These are phyloP conservation scores for Gloeopeniophorella convolvens DNA, from an alignment of 768 basidiomycete species.

Conservation along the genomic window DNA sequence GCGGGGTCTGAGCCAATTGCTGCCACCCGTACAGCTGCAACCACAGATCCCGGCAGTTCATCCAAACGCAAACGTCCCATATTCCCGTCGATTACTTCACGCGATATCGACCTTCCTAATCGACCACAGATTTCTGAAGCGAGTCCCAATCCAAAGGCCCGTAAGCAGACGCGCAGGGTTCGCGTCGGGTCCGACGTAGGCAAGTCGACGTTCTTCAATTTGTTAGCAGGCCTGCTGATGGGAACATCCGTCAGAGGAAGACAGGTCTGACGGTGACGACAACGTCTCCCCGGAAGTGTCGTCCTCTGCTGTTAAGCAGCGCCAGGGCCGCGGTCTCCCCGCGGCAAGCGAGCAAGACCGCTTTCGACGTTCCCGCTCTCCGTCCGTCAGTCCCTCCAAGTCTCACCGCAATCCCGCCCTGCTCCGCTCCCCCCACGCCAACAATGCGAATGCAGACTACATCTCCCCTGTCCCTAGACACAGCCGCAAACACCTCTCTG, in stretches of 20 bases:
- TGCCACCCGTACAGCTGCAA: conserved; percentile 1
- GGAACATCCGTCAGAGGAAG: neutral
- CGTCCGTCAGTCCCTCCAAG: conserved; percentile 21
- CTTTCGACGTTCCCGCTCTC: conserved; percentile 10
- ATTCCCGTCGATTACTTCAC: conserved; percentile 17
- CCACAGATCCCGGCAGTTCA: neutral
- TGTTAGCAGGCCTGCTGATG: neutral
- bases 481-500: conserved; percentile 22
- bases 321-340: conserved; percentile 21
- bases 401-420: conserved; percentile 27
- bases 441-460: conserved; percentile 46
- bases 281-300: neutral
- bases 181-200: neutral
- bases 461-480: conserved; percentile 31
- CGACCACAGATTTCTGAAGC: conserved; percentile 28
- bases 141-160: conserved; percentile 58
- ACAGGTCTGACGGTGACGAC: neutral
- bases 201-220: neutral
- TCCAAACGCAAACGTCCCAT: conserved; percentile 37
- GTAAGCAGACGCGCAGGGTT: conserved; percentile 35
- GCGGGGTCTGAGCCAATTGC: conserved; percentile 20
- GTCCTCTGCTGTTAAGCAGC: conserved; percentile 2
- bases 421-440: conserved; percentile 37
- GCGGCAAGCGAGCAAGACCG: conserved; percentile 26
- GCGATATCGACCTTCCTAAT: conserved; percentile 9